Percentiles rank a stretch among this genome's conserved stretches.
These are phyloP conservation scores for Malus orientalis DNA, from an alignment of 306 rosid species.

Conservation along the genomic window DNA sequence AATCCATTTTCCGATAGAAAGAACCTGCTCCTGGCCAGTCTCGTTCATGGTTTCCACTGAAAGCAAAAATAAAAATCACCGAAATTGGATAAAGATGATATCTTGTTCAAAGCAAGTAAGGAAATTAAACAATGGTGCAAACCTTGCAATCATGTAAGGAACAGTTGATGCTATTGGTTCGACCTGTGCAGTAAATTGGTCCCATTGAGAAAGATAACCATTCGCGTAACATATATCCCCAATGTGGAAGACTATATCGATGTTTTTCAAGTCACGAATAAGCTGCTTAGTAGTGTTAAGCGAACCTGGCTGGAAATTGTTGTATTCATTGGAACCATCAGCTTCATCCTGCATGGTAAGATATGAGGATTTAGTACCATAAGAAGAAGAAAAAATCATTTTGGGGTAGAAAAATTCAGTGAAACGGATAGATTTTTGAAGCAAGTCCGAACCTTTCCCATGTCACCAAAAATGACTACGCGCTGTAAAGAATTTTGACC, in stretches of 20 bases:
- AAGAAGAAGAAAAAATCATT: neutral
- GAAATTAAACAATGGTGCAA: neutral
- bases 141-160: constrained; percentile 91
- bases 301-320: constrained; percentile 65
- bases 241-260: constrained; percentile 75
- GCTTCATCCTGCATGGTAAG: constrained; percentile 40
- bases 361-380: neutral
- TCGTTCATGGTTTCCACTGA: constrained; percentile 91
- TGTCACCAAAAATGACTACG: constrained; percentile 77
- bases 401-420: neutral
- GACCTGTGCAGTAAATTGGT: constrained; percentile 81
- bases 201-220: constrained; percentile 94
- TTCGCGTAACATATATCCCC: constrained; percentile 78
- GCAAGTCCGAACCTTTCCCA: constrained; percentile 65
- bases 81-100: constrained; percentile 11
- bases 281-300: constrained; percentile 82
- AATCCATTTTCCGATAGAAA: constrained; percentile 63
- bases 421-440: neutral
- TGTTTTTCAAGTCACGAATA: constrained; percentile 57
- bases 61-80: constrained; percentile 17
- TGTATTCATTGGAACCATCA: constrained; percentile 86
- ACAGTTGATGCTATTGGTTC: constrained; percentile 82
- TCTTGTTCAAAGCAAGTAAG: neutral
- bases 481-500: constrained; percentile 75
- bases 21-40: constrained; percentile 90